Percentiles rank a stretch among this genome's conserved stretches.
These are phyloP conservation scores for Berberis thunbergii DNA, from an alignment of 164 flowering plant genomes.

Conservation along the genomic window DNA sequence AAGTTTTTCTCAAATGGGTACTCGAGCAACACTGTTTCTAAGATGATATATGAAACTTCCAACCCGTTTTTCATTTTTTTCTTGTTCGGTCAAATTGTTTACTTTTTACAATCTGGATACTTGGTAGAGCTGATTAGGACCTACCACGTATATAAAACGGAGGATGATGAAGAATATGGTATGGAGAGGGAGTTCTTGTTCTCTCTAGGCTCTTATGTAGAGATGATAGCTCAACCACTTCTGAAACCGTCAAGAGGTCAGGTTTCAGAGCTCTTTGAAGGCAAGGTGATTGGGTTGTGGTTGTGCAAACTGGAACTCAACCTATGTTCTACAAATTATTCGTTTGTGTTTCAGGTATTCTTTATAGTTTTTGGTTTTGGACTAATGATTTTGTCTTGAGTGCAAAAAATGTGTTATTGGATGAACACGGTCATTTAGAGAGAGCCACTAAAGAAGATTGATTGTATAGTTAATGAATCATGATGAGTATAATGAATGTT, in stretches of 20 bases:
- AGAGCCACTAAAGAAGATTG: too few species aligned
- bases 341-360: background rate
- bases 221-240: conserved; percentile 9
- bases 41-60: too few species aligned
- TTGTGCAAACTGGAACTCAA: too few species aligned
- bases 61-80: background rate
- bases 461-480: too few species aligned
- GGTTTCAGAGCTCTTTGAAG: conserved; percentile 7
- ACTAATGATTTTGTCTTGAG: too few species aligned
- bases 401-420: too few species aligned
- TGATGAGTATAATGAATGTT: too few species aligned
- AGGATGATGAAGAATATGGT: conserved; percentile 5
- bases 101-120: background rate
- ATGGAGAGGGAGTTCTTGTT: conserved; percentile 17
- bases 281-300: too few species aligned
- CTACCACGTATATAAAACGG: conserved; percentile 9
- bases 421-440: too few species aligned
- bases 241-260: conserved; percentile 6
- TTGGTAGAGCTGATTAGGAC: conserved; percentile 14
- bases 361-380: background rate
- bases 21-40: too few species aligned
- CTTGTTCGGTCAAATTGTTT: background rate
- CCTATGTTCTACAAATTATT: background rate
- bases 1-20: too few species aligned
- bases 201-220: conserved; percentile 6